Evolutionary conservation across 768 basidiomycete genomes (phyloP).

Genomic region (Collybia nuda): DNA sequence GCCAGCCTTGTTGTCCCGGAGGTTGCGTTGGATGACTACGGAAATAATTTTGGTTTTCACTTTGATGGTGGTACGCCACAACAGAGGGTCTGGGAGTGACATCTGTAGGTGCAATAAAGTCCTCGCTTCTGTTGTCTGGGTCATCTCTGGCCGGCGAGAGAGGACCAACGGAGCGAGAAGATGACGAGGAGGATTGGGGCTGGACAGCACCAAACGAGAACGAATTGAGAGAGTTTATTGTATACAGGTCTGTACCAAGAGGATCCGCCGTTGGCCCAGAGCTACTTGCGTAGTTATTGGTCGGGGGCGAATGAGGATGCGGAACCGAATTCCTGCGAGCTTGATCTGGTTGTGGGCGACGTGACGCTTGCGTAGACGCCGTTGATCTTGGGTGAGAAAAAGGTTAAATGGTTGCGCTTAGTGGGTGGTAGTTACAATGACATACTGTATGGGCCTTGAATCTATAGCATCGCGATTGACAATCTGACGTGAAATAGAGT

Average conservation of each 20-base stretch:
- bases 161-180: slow-evolving; percentile 33
- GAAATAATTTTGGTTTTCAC: slow-evolving; percentile 12
- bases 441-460: slow-evolving; percentile 8
- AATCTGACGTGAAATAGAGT: slow-evolving; percentile 6
- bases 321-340: slow-evolving; percentile 1
- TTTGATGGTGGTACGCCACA: slow-evolving; percentile 23
- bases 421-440: neutral
- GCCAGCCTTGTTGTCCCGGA: slow-evolving; percentile 11
- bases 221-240: slow-evolving; percentile 41
- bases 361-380: slow-evolving; percentile 6
- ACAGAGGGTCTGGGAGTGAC: slow-evolving; percentile 54
- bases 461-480: slow-evolving; percentile 1
- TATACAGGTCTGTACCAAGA: slow-evolving; percentile 30
- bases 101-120: slow-evolving; percentile 32
- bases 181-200: slow-evolving; percentile 26
- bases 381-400: slow-evolving; percentile 8
- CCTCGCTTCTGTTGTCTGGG: slow-evolving; percentile 33
- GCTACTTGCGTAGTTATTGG: slow-evolving; percentile 3
- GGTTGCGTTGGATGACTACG: slow-evolving; percentile 33
- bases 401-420: neutral
- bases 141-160: slow-evolving; percentile 30
- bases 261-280: slow-evolving; percentile 8
- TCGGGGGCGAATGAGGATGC: neutral
- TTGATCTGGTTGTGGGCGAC: slow-evolving; percentile 9
- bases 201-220: slow-evolving; percentile 48